Base-by-base conservation (phyloP, 2,329 filamentous ascomycete species). In the Fusarium euwallaceae region DNA sequence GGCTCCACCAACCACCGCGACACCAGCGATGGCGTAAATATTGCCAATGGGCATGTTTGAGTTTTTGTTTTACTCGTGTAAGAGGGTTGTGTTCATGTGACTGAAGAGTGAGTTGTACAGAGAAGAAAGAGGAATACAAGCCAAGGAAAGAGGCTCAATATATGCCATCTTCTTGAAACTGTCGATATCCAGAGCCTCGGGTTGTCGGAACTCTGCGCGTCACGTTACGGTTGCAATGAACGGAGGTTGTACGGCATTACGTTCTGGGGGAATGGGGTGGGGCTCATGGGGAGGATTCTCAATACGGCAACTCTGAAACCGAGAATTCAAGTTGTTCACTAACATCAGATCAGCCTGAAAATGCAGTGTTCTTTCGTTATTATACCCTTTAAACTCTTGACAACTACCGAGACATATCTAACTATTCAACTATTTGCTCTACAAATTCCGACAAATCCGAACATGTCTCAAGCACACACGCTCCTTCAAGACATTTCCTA, bases 21-120 rank as follows among this genome's bases (percentile, higher is more conserved):
- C 73, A 37, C 70, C 76, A 7, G 76, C 76, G 45, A 78, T 78
- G 41, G 72, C 76, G 62, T 78, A 78, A 29, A 78, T 76, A 10
- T 78, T 78, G 67, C 76, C 76, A 53, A 78, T 74, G 17, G 73
- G 66, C 73, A 75, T 74, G 0, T 60, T 60, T 72, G 41, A 27
- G 27, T 36, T 7, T 56, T 6, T 24, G 24, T 24, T 27, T 22
- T 56, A 36, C 29, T 60, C 27, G 32, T 36, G 41, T 37, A 39
- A 53, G 14, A 51, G 32, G 5, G 43, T 56, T 20, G 22, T 45
- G 17, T 34, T 12, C 53, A 48, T 45, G 43, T 59, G n/a, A 20
- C 34, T 61, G 39, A 14, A 59, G n/a, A 12, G 10, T 24, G n/a
- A 36, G 6, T n/a, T 36, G 27, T 58, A 17, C n/a, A 22, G 45